Evolutionary conservation across 768 basidiomycete genomes (phyloP).

Genomic region (Calvatia gigantea): DNA sequence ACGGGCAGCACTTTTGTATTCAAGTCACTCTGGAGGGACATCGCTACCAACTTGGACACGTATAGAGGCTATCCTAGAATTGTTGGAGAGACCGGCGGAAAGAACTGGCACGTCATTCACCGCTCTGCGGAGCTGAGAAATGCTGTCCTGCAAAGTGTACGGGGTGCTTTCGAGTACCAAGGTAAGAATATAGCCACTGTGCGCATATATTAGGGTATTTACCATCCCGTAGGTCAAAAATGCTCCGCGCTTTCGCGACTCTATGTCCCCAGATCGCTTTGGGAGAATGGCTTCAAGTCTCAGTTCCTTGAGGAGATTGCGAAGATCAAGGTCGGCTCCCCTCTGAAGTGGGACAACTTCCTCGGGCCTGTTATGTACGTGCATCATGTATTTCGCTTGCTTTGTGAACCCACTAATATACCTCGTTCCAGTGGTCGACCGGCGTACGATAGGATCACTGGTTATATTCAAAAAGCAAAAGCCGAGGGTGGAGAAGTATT

Average conservation of each 20-base stretch:
- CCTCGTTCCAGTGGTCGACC: conserved; percentile 55
- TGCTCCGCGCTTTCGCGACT: conserved; percentile 91
- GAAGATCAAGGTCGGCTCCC: conserved; percentile 83
- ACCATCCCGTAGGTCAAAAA: conserved; percentile 70
- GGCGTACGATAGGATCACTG: conserved; percentile 85
- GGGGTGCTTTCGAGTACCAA: conserved; percentile 95
- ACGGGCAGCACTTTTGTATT: conserved; percentile 95
- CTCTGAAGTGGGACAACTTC: conserved; percentile 77
- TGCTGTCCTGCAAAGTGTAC: conserved; percentile 84
- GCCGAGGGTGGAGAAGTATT: conserved; percentile 87
- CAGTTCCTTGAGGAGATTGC: conserved; percentile 68
- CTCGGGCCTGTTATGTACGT: conserved; percentile 94
- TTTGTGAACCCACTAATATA: conserved; percentile 4
- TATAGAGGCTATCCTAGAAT: conserved; percentile 92
- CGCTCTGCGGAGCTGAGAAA: conserved; percentile 82
- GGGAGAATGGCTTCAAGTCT: conserved; percentile 86
- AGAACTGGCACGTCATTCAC: conserved; percentile 97
- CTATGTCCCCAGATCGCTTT: conserved; percentile 85
- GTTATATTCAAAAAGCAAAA: conserved; percentile 85
- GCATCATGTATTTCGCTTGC: conserved; percentile 5
- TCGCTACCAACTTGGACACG: conserved; percentile 80
- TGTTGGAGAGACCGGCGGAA: conserved; percentile 97
- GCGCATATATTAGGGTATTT: neutral
- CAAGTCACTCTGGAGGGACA: conserved; percentile 95
- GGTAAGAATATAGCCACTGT: conserved; percentile 36